Percentiles rank a stretch among this genome's conserved stretches.
Conservation (phyloP, 2,329 filamentous ascomycete genomes). For the Pseudocercospora macadamiae region DNA sequence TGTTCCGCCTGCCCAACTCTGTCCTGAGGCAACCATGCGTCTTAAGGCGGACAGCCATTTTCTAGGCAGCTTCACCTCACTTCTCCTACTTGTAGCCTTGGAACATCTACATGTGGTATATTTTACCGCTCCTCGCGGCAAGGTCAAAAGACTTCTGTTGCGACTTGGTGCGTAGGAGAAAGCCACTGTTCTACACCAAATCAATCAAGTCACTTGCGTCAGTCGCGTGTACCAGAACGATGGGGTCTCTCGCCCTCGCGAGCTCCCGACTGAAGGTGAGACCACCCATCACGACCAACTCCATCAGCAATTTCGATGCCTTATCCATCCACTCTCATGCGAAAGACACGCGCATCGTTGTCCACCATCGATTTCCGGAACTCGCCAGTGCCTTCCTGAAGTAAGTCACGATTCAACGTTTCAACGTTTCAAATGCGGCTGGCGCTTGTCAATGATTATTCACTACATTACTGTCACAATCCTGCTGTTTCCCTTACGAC, state of each 20-base stretch:
- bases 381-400: conserved; percentile 34
- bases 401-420: too few relatives aligned
- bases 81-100: not conserved
- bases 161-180: not conserved
- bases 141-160: not conserved
- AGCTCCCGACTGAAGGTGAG: conserved; percentile 11
- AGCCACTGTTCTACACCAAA: too few relatives aligned
- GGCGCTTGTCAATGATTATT: too few relatives aligned
- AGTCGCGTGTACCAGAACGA: too few relatives aligned
- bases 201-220: too few relatives aligned
- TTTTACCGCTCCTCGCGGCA: not conserved
- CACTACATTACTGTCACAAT: too few relatives aligned
- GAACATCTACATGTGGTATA: not conserved
- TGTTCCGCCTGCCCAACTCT: too few relatives aligned
- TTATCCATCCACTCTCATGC: conserved; percentile 28
- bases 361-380: conserved; percentile 33
- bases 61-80: not conserved
- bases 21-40: not conserved
- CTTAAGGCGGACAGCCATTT: not conserved
- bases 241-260: too few relatives aligned
- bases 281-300: conserved; percentile 30
- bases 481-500: too few relatives aligned
- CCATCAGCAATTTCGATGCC: conserved; percentile 29
- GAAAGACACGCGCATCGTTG: conserved; percentile 31
- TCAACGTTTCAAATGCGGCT: too few relatives aligned